These are phyloP conservation scores for Agrocybe pediades DNA, from an alignment of 768 basidiomycete genomes.

Conservation along the genomic window DNA sequence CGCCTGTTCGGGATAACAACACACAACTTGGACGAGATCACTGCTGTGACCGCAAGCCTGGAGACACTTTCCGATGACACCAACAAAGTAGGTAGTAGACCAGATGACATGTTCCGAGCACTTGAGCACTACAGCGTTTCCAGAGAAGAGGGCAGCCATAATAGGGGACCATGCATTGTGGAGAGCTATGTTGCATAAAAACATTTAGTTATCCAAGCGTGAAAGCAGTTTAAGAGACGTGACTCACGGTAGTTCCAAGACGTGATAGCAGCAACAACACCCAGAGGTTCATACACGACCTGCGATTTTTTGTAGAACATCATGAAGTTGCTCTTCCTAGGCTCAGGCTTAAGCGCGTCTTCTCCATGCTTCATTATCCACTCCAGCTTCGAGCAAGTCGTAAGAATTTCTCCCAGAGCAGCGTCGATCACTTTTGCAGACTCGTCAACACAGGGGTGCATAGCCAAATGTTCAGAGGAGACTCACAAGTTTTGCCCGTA, in stretches of 20 bases:
- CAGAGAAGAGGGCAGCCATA: conserved; percentile 86
- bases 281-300: conserved; percentile 88
- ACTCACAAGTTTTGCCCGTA: conserved; percentile 91
- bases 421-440: conserved; percentile 94
- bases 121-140: conserved; percentile 89
- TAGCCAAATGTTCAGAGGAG: background rate
- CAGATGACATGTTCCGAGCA: conserved; percentile 93
- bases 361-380: conserved; percentile 91
- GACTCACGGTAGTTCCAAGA: conserved; percentile 91
- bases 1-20: conserved; percentile 88
- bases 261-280: conserved; percentile 90
- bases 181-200: conserved; percentile 55
- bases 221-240: background rate
- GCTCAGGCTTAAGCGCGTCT: conserved; percentile 69
- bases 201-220: background rate
- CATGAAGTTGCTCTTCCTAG: conserved; percentile 65
- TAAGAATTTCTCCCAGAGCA: conserved; percentile 90
- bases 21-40: conserved; percentile 89
- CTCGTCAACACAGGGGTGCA: background rate
- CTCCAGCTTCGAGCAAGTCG: conserved; percentile 93
- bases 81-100: conserved; percentile 84
- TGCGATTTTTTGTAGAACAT: conserved; percentile 76
- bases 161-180: conserved; percentile 97
- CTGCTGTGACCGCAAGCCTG: conserved; percentile 78
- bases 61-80: conserved; percentile 77